phyloP scores from a whole-genome alignment of 768 basidiomycete species.

The Xerocomellus chrysenteron region DNA sequence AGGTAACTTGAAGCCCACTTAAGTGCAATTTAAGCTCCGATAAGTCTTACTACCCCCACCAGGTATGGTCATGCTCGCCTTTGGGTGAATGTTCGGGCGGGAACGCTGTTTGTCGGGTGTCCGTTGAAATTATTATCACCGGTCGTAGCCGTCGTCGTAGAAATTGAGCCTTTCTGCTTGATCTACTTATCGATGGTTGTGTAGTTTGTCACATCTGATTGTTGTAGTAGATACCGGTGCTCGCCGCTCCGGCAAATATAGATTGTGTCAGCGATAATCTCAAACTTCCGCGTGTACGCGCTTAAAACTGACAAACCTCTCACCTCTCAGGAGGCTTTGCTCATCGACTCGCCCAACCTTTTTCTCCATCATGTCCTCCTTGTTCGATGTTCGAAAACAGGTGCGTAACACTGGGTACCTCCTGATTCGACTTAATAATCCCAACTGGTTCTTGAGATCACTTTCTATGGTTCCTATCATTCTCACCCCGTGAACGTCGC shows the following conservation, averaged over 20 bases:
- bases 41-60: too few relatives aligned
- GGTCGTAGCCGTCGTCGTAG: background rate
- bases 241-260: background rate
- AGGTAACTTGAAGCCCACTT: too few relatives aligned
- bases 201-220: too few relatives aligned
- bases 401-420: constrained; percentile 34
- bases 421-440: constrained; percentile 8
- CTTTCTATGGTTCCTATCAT: constrained; percentile 94
- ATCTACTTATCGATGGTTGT: too few relatives aligned
- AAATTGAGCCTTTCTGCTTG: too few relatives aligned
- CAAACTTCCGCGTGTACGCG: too few relatives aligned
- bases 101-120: background rate
- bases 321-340: too few relatives aligned
- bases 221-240: too few relatives aligned
- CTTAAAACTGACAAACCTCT: too few relatives aligned
- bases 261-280: too few relatives aligned
- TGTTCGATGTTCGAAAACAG: constrained; percentile 74
- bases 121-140: background rate
- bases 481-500: constrained; percentile 76
- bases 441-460: constrained; percentile 50
- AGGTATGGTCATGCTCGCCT: too few relatives aligned
- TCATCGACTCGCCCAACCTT: background rate
- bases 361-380: constrained; percentile 31
- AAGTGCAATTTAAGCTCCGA: too few relatives aligned
- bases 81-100: background rate